Evolutionary conservation across 192 early-diverging fungal species (phyloP).

Genomic region (Dissophora globulifera): DNA sequence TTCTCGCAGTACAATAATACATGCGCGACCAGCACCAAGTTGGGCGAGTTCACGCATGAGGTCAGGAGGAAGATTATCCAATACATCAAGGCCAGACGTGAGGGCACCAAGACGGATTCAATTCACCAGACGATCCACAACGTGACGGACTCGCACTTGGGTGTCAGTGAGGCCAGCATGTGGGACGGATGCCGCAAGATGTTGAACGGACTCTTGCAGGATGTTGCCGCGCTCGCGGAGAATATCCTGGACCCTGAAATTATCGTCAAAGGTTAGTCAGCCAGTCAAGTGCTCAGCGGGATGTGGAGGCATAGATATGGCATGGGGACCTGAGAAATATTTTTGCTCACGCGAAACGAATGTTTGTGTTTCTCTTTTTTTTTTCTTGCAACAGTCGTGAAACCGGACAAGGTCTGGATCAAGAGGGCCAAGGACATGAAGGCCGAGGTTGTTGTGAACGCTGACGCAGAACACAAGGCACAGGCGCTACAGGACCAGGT

Average conservation of each 20-base stretch:
- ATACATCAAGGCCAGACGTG: constrained; percentile 25
- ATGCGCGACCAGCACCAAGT: constrained; percentile 59
- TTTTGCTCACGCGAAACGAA: neutral
- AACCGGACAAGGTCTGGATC: constrained; percentile 79
- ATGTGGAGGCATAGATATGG: too few species aligned
- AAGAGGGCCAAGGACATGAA: constrained; percentile 84
- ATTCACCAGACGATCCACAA: constrained; percentile 65
- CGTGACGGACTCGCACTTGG: constrained; percentile 67
- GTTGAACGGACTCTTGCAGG: constrained; percentile 58
- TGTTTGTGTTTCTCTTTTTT: neutral
- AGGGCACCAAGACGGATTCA: constrained; percentile 25
- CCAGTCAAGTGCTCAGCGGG: neutral
- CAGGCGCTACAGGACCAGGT: constrained; percentile 84
- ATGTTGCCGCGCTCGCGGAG: constrained; percentile 60
- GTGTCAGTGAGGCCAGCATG: constrained; percentile 67
- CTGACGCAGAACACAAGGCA: constrained; percentile 80
- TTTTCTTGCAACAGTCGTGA: constrained; percentile 42
- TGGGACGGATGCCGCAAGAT: constrained; percentile 68
- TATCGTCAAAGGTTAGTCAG: constrained; percentile 58
- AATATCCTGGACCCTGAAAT: constrained; percentile 63
- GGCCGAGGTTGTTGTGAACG: constrained; percentile 80
- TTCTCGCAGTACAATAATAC: constrained; percentile 58
- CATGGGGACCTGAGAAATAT: too few species aligned
- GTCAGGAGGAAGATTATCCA: constrained; percentile 23
- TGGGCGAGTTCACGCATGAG: constrained; percentile 60